Evolutionary conservation across 1,284 basidiomycete genomes (phyloP), one percentile per base, ranked within the genome.

Genomic region (Athelia sp.): DNA sequence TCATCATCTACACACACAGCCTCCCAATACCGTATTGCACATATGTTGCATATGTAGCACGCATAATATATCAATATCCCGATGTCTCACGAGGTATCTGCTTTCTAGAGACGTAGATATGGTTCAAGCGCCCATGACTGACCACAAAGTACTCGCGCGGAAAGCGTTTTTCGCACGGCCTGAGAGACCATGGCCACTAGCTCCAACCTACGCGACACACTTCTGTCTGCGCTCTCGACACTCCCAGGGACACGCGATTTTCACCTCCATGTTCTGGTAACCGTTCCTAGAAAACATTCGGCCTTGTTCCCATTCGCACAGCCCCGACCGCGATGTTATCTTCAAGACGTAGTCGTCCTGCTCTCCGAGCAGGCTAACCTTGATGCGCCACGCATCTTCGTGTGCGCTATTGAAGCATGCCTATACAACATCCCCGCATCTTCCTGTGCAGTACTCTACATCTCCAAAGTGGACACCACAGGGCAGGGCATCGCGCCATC

Each of bases 381-480:
- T 26, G 73, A 76, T 43, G 58, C 72, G 0, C 72, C 76, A 3
- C 75, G 77, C 43, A 69, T 90, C 15, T 69, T 93, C 38, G 81
- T 92, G 23, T 78, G 84, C 6, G 96, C 87, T 1, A 78, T 98
- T 54, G 93, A 96, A 61, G 89, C 85, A 0, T 80, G 75, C 49
- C 69, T 98, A 26, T 98, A 93, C 73, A 81, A 82, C 42, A 62
- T 90, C 45, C 87, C 88, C 3, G 59, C 78, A 2, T 85, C 87
- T 1, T 77, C 75, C 2, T 80, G 78, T 49, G 84, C 82, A 1
- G 78, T 99, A 31, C 70, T 99, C 19, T 98, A 98, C 67, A 77
- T 98, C 43, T 90, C 91, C 46, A 99, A 99, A 68, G 84, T 98
- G 49, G 97, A 98, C 65, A 86, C 93, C 13, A 93, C 93, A 0